Base-by-base conservation (phyloP, 768 basidiomycete species). In the Auricularia cornea region DNA sequence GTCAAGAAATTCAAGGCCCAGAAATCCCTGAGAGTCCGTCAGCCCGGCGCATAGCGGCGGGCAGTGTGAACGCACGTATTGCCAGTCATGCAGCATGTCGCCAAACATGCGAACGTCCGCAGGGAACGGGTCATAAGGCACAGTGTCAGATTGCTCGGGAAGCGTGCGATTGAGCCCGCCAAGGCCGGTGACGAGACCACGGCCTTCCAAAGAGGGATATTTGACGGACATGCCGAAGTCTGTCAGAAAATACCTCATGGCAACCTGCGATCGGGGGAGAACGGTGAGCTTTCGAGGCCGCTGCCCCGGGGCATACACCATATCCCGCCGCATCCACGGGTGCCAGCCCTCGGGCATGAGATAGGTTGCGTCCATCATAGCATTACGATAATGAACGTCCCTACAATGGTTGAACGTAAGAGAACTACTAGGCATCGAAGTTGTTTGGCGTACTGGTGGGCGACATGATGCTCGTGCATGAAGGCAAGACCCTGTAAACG, bases 381-480 rank as follows among this genome's bases (percentile, higher is more conserved):
- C 44, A 23, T 48, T 48, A 5, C 44, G 44, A 20, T 48, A 48
- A 23, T 48, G 44, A 20, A 48, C 23, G 20, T 48, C 44, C 5
- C 44, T 48, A 23, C 44, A 20, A 48, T 14, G 44, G 10, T 18
- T 20, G 44, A 23, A 20, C 10, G 10, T 23, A 18, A 48, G 11
- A 48, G 11, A 11, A 48, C 44, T 18, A 20, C 11, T 20, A 48
- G 5, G 23, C 23, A 48, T 4, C 18, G 5, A 8, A 40, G 18
- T 8, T 40, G 8, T 8, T 8, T 20, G 52, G 16, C 60, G 29
- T 14, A 64, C 64, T 60, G 23, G 33, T 64, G 64, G 41, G 64
- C 64, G 1, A 62, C 30, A 18, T 59, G 3, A 3, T 59, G 60
- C 40, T 64, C 64, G n/a, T 64, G 64, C 28, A 64, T 59, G 54